These are phyloP conservation scores for Cyberlindnera subsufficiens DNA, from an alignment of 805 yeast species.

Conservation along the genomic window DNA sequence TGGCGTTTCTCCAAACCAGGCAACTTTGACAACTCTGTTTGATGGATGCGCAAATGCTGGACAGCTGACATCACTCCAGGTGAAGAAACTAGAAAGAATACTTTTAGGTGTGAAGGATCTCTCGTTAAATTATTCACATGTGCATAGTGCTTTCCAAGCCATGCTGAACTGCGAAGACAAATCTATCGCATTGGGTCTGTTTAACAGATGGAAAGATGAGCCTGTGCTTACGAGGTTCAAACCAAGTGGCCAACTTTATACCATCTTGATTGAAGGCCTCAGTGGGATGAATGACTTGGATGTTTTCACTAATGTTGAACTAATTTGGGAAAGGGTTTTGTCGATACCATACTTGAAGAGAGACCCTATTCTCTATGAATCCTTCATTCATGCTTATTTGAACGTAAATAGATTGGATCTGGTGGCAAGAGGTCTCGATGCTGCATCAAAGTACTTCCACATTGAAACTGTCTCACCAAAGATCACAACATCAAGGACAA, in stretches of 20 bases:
- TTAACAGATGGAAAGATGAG: conserved; percentile 24
- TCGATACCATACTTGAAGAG: conserved; percentile 7
- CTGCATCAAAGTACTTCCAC: conserved; percentile 14
- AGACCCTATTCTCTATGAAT: conserved; percentile 16
- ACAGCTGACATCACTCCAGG: conserved; percentile 28
- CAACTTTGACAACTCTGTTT: conserved; percentile 40
- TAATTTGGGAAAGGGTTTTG: conserved; percentile 8
- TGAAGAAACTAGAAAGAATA: conserved; percentile 28
- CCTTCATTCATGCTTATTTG: conserved; percentile 13
- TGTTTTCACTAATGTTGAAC: conserved; percentile 6
- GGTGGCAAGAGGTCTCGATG: conserved; percentile 14
- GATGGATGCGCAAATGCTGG: conserved; percentile 34
- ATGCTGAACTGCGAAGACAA: conserved; percentile 35
- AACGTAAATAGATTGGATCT: conserved; percentile 11
- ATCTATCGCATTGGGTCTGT: conserved; percentile 32
- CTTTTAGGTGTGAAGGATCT: conserved; percentile 24
- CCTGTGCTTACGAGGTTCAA: conserved; percentile 17
- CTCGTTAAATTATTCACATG: conserved; percentile 33
- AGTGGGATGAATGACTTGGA: not conserved
- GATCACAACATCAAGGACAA: conserved; percentile 1
- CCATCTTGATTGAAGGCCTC: conserved; percentile 17
- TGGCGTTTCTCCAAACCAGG: conserved; percentile 48
- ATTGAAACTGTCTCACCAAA: conserved; percentile 6
- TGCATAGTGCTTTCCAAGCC: conserved; percentile 42
- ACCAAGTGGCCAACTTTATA: conserved; percentile 30